Conservation (phyloP, 768 basidiomycete species). For the Mycena belliarum region DNA sequence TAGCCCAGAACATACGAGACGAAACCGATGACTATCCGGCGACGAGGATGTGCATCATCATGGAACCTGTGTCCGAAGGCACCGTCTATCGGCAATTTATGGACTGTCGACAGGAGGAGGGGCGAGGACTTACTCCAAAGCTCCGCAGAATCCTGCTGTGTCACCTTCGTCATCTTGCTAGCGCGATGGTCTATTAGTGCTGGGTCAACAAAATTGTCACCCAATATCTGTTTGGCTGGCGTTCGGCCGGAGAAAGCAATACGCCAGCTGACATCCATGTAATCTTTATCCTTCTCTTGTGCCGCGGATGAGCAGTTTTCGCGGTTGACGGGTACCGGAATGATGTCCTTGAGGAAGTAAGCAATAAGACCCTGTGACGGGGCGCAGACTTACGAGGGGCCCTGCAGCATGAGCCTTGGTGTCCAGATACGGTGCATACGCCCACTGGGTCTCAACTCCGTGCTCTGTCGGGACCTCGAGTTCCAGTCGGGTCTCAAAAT, state of each 20-base stretch:
- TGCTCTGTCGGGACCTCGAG: slow-evolving; percentile 21
- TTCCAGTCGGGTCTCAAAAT: slow-evolving; percentile 33
- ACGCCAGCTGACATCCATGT: slow-evolving; percentile 36
- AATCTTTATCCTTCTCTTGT: slow-evolving; percentile 21
- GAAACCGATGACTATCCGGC: slow-evolving; percentile 17
- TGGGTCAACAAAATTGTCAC: slow-evolving; percentile 16
- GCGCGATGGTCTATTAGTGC: slow-evolving; percentile 19
- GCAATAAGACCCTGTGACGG: neutral
- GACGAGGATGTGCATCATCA: slow-evolving; percentile 32
- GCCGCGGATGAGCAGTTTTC: slow-evolving; percentile 25
- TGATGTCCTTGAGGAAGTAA: slow-evolving; percentile 29
- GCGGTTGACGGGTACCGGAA: slow-evolving; percentile 33
- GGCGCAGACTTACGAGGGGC: slow-evolving; percentile 28
- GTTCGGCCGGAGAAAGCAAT: slow-evolving; percentile 31
- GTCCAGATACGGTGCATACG: slow-evolving; percentile 35
- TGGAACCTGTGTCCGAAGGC: slow-evolving; percentile 29
- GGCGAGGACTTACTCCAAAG: slow-evolving; percentile 28
- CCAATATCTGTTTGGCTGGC: slow-evolving; percentile 24
- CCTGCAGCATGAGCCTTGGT: slow-evolving; percentile 27
- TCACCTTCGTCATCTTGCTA: slow-evolving; percentile 24
- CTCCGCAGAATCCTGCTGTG: slow-evolving; percentile 27
- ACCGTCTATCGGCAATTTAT: slow-evolving; percentile 24
- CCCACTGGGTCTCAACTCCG: slow-evolving; percentile 26
- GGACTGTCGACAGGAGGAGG: neutral
- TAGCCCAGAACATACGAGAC: slow-evolving; percentile 20